phyloP scores from a whole-genome alignment of 805 yeast genomes.

The Brettanomyces custersianus region DNA sequence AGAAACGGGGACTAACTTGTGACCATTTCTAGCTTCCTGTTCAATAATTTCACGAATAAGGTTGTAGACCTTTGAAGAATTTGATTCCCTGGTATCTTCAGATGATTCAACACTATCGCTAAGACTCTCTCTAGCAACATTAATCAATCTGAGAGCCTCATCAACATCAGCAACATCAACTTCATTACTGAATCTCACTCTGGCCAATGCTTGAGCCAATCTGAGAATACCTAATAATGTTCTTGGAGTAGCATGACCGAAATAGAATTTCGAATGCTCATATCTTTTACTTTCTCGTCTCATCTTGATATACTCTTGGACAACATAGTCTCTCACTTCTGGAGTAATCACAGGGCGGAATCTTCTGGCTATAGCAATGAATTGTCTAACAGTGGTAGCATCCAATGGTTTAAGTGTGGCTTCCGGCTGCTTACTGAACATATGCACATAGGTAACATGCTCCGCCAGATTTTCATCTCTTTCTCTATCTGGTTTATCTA shows the following conservation, averaged over 20 bases:
- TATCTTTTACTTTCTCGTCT: conserved; percentile 83
- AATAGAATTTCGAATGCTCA: conserved; percentile 67
- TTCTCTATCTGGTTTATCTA: conserved; percentile 77
- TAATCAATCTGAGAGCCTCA: conserved; percentile 82
- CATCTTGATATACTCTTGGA: conserved; percentile 78
- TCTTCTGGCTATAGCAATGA: conserved; percentile 75
- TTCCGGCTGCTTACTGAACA: conserved; percentile 82
- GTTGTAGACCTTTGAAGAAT: conserved; percentile 61
- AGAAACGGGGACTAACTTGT: conserved; percentile 31
- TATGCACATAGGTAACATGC: conserved; percentile 94
- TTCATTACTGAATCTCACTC: conserved; percentile 67
- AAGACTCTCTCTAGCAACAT: conserved; percentile 81
- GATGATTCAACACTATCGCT: conserved; percentile 40
- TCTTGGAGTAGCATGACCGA: conserved; percentile 92
- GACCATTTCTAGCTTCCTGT: conserved; percentile 22
- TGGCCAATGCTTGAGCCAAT: conserved; percentile 89
- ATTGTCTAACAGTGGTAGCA: conserved; percentile 75
- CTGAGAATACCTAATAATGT: conserved; percentile 85
- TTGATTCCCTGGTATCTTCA: conserved; percentile 49
- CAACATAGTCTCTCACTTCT: conserved; percentile 80
- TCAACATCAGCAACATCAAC: conserved; percentile 83
- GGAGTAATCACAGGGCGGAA: conserved; percentile 78
- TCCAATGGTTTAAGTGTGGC: conserved; percentile 63
- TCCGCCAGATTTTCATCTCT: conserved; percentile 79
- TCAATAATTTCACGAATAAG: conserved; percentile 44